These are phyloP conservation scores for Coemansia sp. DNA, from an alignment of 192 early-diverging fungal genomes.

Conservation along the genomic window DNA sequence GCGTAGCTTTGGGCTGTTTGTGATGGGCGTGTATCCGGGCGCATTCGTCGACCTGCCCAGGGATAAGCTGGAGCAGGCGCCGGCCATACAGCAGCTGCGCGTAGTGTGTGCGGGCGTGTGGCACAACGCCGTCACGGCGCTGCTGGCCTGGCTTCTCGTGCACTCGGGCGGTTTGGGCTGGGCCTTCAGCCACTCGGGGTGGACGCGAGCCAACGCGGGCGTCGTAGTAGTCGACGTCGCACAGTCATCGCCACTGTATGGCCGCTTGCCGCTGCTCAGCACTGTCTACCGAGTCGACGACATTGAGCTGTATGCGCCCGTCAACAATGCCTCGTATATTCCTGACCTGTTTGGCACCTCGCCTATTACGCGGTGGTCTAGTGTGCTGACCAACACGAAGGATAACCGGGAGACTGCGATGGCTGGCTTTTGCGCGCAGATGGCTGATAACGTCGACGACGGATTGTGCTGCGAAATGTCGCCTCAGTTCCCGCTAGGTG, in stretches of 20 bases:
- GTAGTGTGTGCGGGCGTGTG: slow-evolving; percentile 50
- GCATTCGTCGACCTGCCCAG: slow-evolving; percentile 45
- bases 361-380: slow-evolving; percentile 35
- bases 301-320: background rate
- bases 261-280: slow-evolving; percentile 28
- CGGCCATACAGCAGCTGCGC: slow-evolving; percentile 12
- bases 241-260: slow-evolving; percentile 26
- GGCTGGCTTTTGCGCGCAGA: slow-evolving; percentile 23
- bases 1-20: slow-evolving; percentile 29
- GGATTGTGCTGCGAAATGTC: slow-evolving; percentile 55
- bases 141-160: slow-evolving; percentile 28
- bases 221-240: slow-evolving; percentile 31
- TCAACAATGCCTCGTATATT: background rate
- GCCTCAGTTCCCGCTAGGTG: slow-evolving; percentile 31
- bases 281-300: slow-evolving; percentile 35
- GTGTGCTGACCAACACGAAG: slow-evolving; percentile 18
- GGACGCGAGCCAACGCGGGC: slow-evolving; percentile 11
- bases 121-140: slow-evolving; percentile 41
- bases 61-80: slow-evolving; percentile 18
- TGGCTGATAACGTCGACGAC: slow-evolving; percentile 31
- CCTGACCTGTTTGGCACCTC: background rate
- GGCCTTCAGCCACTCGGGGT: slow-evolving; percentile 15
- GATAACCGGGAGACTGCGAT: slow-evolving; percentile 17
- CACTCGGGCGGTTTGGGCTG: slow-evolving; percentile 20
- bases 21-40: slow-evolving; percentile 40